phyloP scores from a whole-genome alignment of 176 grass and related monocot genomes.

The Canna indica region DNA sequence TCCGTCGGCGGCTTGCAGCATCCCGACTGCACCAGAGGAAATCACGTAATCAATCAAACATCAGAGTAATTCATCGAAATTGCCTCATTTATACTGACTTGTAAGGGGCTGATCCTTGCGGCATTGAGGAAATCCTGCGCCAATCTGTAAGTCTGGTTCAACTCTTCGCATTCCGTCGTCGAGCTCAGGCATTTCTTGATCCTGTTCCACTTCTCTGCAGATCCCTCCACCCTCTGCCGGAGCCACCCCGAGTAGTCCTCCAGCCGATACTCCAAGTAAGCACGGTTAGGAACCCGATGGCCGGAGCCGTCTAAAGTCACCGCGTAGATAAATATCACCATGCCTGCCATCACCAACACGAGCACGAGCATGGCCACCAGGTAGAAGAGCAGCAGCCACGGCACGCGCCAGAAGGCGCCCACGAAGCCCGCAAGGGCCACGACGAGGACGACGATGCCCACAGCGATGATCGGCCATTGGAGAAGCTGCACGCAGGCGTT shows the following conservation, averaged over 20 bases:
- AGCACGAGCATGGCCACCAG: slow-evolving; percentile 61
- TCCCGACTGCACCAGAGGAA: slow-evolving; percentile 60
- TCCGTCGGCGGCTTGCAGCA: slow-evolving; percentile 87
- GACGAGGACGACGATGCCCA: slow-evolving; percentile 45
- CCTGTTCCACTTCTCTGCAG: slow-evolving; percentile 39
- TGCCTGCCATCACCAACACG: slow-evolving; percentile 26
- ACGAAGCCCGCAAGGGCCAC: slow-evolving; percentile 54
- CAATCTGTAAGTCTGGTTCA: slow-evolving; percentile 60
- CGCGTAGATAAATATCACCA: slow-evolving; percentile 54
- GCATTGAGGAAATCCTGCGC: slow-evolving; percentile 48
- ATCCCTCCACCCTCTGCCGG: slow-evolving; percentile 32
- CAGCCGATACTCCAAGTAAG: slow-evolving; percentile 71
- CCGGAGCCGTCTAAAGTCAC: slow-evolving; percentile 26
- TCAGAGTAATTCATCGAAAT: too few species aligned
- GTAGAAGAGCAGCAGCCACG: slow-evolving; percentile 59
- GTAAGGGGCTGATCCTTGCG: slow-evolving; percentile 30
- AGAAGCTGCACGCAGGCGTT: slow-evolving; percentile 67
- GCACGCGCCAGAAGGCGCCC: slow-evolving; percentile 64
- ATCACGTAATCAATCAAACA: too few species aligned
- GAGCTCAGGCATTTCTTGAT: slow-evolving; percentile 67
- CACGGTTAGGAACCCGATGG: slow-evolving; percentile 34
- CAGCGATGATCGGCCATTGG: slow-evolving; percentile 61
- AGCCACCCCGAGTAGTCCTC: slow-evolving; percentile 61
- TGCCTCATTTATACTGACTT: too few species aligned
- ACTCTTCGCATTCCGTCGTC: slow-evolving; percentile 37